A percentile compares a stretch with the other conserved stretches of the same genome.
Evolutionary conservation across 148 eudicot species (phyloP).

Genomic region (Vaccinium myrtillus): DNA sequence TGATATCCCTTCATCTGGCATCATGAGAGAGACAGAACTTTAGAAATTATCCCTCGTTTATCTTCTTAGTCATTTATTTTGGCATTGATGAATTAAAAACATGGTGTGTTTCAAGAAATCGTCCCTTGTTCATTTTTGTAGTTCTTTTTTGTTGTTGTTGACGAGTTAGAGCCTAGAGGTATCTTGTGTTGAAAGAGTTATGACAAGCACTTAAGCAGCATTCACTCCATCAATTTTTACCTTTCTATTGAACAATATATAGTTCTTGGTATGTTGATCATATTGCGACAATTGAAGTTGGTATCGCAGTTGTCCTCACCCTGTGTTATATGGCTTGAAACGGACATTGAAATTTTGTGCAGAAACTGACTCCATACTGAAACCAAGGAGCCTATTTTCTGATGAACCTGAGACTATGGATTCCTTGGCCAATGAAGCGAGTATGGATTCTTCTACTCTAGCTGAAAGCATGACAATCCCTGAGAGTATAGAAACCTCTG

Average conservation of each 20-base stretch:
- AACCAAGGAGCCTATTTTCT: not conserved
- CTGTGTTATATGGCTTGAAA: not conserved
- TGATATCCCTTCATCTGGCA: not conserved
- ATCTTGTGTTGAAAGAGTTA: not conserved
- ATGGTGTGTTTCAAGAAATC: not conserved
- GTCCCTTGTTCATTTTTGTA: not conserved
- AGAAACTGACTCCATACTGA: not conserved
- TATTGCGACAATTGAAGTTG: not conserved
- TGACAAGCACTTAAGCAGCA: not conserved
- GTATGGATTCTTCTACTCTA: not conserved
- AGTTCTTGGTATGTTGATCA: not conserved
- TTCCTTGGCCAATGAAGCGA: not conserved
- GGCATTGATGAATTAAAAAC: not conserved
- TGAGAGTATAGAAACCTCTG: slow-evolving; percentile 12
- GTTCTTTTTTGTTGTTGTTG: not conserved
- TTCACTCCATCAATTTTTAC: not conserved
- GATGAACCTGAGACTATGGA: not conserved
- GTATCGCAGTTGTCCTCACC: not conserved
- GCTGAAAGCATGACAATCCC: not conserved
- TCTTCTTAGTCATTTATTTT: not conserved
- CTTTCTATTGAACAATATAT: too few species aligned
- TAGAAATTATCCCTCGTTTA: not conserved
- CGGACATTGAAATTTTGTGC: not conserved
- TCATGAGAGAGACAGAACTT: not conserved
- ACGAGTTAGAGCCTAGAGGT: not conserved